Evolutionary conservation across 2,329 filamentous ascomycete genomes (phyloP), one percentile per base, ranked within the genome.

Genomic region (Penicillium sp.): DNA sequence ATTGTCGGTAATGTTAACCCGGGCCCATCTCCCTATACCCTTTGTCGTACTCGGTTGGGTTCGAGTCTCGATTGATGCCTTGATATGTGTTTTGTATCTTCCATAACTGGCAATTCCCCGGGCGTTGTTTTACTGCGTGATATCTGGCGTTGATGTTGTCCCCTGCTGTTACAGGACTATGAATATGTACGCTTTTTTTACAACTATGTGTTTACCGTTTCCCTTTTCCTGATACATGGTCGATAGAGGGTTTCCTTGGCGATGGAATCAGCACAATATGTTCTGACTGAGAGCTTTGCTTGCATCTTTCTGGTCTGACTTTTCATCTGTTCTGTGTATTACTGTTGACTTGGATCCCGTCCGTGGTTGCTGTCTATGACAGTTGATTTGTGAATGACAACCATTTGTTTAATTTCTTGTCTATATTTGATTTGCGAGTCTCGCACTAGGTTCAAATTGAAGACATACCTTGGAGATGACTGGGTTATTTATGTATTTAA

Each of bases 21-120:
- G 52, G 46, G 50, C 51, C 51, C 55, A 40, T 32, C 47, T 54
- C 55, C 48, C 48, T 60, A 62, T 62, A 62, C 59, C 59, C 59
- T 51, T 45, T 60, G 50, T 56, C 61, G 57, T 59, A 54, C 56
- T 53, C 54, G 45, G 47, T 57, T 45, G 31, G 47, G 43, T 45
- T 43, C 41, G 18, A 30, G 26, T 39, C 45, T 48, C 34, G 27
- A 32, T 35, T 35, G 44, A 35, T 45, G 36, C 23, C 18, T 16
- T 47, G 26, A 40, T 37, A 32, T 30, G 47, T 22, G 31, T 42
- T 39, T 43, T 48, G 15, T 43, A 27, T 36, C 39, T 37, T 46
- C 30, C 41, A 15, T 42, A 15, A 34, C 16, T 29, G 22, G 13
- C 47, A 36, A 32, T 42, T 42, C 39, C 23, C 23, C 29, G 32